Evolutionary conservation across 202 grass and related monocot species (phyloP), one percentile per base, ranked within the genome.

Genomic region (Musa balbisiana): DNA sequence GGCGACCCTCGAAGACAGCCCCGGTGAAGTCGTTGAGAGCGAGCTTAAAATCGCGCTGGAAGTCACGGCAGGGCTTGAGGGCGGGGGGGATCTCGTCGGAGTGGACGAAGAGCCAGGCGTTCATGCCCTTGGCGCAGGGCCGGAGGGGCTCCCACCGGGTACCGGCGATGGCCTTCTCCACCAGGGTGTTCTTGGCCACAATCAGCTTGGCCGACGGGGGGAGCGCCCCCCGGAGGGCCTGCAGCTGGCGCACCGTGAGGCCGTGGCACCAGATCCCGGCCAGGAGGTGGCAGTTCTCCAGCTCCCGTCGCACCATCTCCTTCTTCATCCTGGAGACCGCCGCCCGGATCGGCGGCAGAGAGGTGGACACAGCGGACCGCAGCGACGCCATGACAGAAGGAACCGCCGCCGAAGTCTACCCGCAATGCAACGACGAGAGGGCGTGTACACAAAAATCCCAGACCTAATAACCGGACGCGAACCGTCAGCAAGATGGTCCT

Each of bases 181-280:
- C 26, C 1, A 74, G 54, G n/a, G 54, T 59, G 55, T 74, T 74
- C 53, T 74, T 74, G 25, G 72, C 15, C 14, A 74, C 54, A 20
- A 60, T 4, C 20, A 74, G 54, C 15, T 74, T 74, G 54, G 72
- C 1, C 0, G 53, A 12, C 2, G 53, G 16, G 17, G 72, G 72
- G 1, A 74, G 73, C 9, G 26, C 21, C 3, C 73, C 73, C 1
- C 73, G 73, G 9, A 75, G 54, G 9, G 54, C 54, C 72, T 74
- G 72, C 2, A 74, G 54, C 53, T 74, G 72, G 25, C 27, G 53
- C 54, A 74, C 72, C 15, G 72, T 74, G 25, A 74, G 72, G 53
- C 72, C 72, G 16, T 74, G 72, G 54, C 72, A 74, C 72, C 72
- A 74, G 54, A 74, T 74, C 54, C 72, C 54, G 15, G 72, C 72